Base-by-base conservation (phyloP, 2,329 filamentous ascomycete species). In the Paecilomyces niveus region DNA sequence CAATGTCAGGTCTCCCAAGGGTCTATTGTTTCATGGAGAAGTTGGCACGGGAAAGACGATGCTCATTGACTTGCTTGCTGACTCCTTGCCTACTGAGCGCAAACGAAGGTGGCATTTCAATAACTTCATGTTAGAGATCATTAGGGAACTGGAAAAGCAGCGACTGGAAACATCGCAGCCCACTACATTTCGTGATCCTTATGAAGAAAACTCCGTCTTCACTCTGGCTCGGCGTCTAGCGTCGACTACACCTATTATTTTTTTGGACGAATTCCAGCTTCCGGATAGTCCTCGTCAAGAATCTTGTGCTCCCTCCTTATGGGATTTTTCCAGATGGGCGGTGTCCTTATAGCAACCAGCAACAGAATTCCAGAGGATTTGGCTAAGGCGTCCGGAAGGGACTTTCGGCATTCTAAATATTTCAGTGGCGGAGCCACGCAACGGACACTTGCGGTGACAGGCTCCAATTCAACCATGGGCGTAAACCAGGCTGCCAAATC, bases 291-390 rank as follows among this genome's bases (percentile, higher is more conserved):
- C 1, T 84, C 89, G 1, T 89, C 85, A 65, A 93, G 92, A 72
- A 90, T 93, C 53, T 76, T 94, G 61, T 90, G 87, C 60, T 89
- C 89, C 65, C 79, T 94, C 1, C 87, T 94, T 70, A 89, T 89
- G 6, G 81, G 83, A 1, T 93, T 93, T 74, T 93, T 93, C 68
- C 89, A 92, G 62, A 80, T 93, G 2, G 90, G 90, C 0, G 90
- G 90, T 7, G 90, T 94, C 0, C 76, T 94, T 15, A 81, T 94
- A 39, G 89, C 89, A 0, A 92, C 89, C 0, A 91, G 88, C 3
- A 94, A 94, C 70, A 84, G 90, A 7, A 89, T 93, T 85, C 89
- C 90, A 0, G 89, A 93, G 66, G 90, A 92, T 68, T 72, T 94
- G 54, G 87, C 84, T 53, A 91, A 89, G 63, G 89, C 89, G 0